Evolutionary conservation across 768 basidiomycete species (phyloP).

Genomic region (Collybia sordida): DNA sequence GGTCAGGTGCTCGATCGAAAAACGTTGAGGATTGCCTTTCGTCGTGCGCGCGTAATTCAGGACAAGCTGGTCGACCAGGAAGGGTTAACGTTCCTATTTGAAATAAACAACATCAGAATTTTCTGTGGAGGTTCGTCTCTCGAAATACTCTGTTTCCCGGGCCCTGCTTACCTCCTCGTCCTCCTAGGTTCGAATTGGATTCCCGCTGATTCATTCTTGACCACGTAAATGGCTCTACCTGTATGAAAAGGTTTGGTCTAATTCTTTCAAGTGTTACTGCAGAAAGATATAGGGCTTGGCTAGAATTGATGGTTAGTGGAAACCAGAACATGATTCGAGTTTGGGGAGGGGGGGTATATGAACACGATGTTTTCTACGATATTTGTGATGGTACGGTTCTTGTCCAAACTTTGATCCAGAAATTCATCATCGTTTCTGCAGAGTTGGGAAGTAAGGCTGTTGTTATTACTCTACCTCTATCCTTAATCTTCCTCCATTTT

Average conservation of each 20-base stretch:
- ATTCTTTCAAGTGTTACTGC: slow-evolving; percentile 34
- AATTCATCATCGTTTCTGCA: slow-evolving; percentile 17
- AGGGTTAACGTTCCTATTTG: slow-evolving; percentile 86
- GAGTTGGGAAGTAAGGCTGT: slow-evolving; percentile 60
- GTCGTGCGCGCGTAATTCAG: slow-evolving; percentile 77
- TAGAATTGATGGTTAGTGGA: slow-evolving; percentile 81
- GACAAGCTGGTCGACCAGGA: slow-evolving; percentile 74
- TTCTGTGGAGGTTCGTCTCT: slow-evolving; percentile 74
- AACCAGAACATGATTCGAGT: slow-evolving; percentile 93
- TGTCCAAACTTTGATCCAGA: slow-evolving; percentile 5
- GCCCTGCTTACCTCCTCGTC: not conserved
- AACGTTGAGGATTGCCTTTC: slow-evolving; percentile 69
- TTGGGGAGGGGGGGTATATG: slow-evolving; percentile 95
- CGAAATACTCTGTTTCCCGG: not conserved
- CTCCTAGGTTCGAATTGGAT: slow-evolving; percentile 85
- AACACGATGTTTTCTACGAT: slow-evolving; percentile 79
- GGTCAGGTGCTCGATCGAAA: slow-evolving; percentile 54
- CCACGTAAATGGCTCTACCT: slow-evolving; percentile 50
- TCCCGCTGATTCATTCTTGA: slow-evolving; percentile 89
- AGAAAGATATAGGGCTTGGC: slow-evolving; percentile 75
- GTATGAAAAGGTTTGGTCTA: not conserved
- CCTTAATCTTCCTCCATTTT: slow-evolving; percentile 1
- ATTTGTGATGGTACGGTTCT: slow-evolving; percentile 65
- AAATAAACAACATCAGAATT: slow-evolving; percentile 84
- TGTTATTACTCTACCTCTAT: slow-evolving; percentile 1